Base-by-base conservation (phyloP, 2,329 filamentous ascomycete genomes). In the Penicillium sp. region DNA sequence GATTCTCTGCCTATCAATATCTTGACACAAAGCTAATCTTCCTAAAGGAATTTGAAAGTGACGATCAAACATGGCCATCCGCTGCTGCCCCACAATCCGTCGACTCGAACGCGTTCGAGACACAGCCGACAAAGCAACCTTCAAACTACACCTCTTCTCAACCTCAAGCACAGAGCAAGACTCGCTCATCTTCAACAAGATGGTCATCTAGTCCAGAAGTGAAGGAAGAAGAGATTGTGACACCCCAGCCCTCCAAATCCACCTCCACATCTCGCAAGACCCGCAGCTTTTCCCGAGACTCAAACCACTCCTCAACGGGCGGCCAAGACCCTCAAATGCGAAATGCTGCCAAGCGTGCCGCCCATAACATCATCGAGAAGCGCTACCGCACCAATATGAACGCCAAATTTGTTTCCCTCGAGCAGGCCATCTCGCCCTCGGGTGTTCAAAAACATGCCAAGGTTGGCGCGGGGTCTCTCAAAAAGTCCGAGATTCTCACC, bases 321-420 rank as follows among this genome's bases (percentile, higher is more conserved):
- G 61, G 61, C 34, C 61, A 63, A 39, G 61, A 64, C 50, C 50
- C 60, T 20, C 62, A 64, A 31, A 53, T 61, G 35, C 70, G 70
- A 54, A 73, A 72, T 26, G 72, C 73, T 18, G 72, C 72, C 51
- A 75, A 75, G 57, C 70, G 73, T 4, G 73, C 73, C 16, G 73
- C 73, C 3, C 73, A 75, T 62, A 75, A 75, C 60, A 69, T 74
- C 62, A 74, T 75, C 49, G 73, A 75, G 56, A 75, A 75, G 59
- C 73, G 73, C 11, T 75, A 75, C 55, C 72, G 73, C 35, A 75
- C 73, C 48, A 75, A 75, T 62, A 75, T 75, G 73, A 75, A 75
- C 48, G 72, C 73, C 64, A 75, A 75, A 43, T 75, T 75, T 46
- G 66, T 74, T 1, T 65, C 73, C 0, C 61, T 75, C n/a, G 73